These are phyloP conservation scores for Elsinoe necatrix DNA, from an alignment of 2,329 filamentous ascomycete genomes.

Conservation along the genomic window DNA sequence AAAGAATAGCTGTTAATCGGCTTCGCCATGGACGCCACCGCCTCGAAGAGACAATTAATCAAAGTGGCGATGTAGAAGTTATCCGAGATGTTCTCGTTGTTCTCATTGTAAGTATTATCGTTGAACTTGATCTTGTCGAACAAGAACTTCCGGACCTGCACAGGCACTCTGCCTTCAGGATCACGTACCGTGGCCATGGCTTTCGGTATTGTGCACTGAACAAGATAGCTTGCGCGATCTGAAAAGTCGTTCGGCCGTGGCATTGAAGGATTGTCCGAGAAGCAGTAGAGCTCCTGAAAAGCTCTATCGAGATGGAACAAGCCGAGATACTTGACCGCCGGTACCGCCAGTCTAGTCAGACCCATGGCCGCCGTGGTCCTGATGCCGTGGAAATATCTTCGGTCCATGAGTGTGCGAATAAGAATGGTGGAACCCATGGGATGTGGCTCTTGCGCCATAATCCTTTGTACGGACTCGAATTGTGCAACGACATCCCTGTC, in stretches of 20 bases:
- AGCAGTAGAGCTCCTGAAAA: constrained; percentile 83
- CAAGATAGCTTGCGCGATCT: constrained; percentile 73
- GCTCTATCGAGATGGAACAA: constrained; percentile 75
- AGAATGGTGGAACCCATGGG: constrained; percentile 82
- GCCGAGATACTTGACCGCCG: constrained; percentile 66
- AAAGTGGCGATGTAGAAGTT: constrained; percentile 79
- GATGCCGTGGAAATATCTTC: constrained; percentile 88
- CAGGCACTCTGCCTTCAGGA: constrained; percentile 64
- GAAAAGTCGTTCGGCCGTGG: constrained; percentile 85
- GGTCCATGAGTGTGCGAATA: constrained; percentile 80
- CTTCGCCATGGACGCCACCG: constrained; percentile 33
- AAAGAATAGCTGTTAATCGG: constrained; percentile 24
- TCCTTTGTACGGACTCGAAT: constrained; percentile 64
- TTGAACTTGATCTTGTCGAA: constrained; percentile 87
- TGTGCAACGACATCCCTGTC: constrained; percentile 94
- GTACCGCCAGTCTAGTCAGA: constrained; percentile 66
- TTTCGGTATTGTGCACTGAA: constrained; percentile 74
- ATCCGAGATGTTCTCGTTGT: constrained; percentile 59
- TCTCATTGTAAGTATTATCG: constrained; percentile 77
- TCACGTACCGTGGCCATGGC: constrained; percentile 74
- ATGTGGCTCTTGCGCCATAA: constrained; percentile 59
- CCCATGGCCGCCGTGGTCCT: constrained; percentile 74
- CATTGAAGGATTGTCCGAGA: constrained; percentile 60
- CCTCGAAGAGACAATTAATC: constrained; percentile 55
- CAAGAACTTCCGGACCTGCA: constrained; percentile 71